Conservation (phyloP, 2,329 filamentous ascomycete genomes). For the Diplodia intermedia region DNA sequence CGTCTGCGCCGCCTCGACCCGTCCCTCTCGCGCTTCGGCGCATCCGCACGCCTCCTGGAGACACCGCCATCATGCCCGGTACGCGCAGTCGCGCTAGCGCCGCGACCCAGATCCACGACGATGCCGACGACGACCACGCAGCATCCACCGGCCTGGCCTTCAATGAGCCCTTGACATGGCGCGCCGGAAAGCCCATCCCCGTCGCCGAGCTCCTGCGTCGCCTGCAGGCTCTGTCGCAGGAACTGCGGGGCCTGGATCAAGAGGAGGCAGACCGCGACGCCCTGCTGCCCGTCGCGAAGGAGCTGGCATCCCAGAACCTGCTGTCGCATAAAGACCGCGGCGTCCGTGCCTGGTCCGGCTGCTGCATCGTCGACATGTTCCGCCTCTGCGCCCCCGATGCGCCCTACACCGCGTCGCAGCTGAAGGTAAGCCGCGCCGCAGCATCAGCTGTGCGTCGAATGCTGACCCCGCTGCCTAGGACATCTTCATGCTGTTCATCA, state of each 20-base stretch:
- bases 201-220: constrained; percentile 82
- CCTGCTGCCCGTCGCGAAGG: constrained; percentile 81
- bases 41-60: constrained; percentile 28
- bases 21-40: constrained; percentile 26
- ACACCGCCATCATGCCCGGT: constrained; percentile 33
- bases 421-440: constrained; percentile 70
- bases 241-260: constrained; percentile 86
- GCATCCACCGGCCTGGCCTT: constrained; percentile 67
- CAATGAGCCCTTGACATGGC: constrained; percentile 87
- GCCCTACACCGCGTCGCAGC: constrained; percentile 86
- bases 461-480: constrained; percentile 62
- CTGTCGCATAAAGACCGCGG: constrained; percentile 92
- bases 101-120: constrained; percentile 41
- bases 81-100: constrained; percentile 50
- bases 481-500: constrained; percentile 89
- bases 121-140: constrained; percentile 29
- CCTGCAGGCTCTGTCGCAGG: constrained; percentile 79
- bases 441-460: neutral
- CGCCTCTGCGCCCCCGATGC: constrained; percentile 93
- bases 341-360: constrained; percentile 85
- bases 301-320: constrained; percentile 81
- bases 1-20: constrained; percentile 5
- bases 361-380: constrained; percentile 91
- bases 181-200: constrained; percentile 85
- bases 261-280: constrained; percentile 84